These are phyloP conservation scores for sweet orange (Citrus sinensis) DNA, from an alignment of 345 rosid genomes.

Conservation along the genomic window DVS_A1.0 CM039163.1:891501-892000, in stretches of 20 bases:
- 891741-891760: not conserved
- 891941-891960: no score
- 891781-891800: not conserved
- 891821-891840: not conserved
- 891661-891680: not conserved
- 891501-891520: not conserved
- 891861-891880: not conserved
- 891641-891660: constrained; percentile 25
- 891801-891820: not conserved
- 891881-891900: no score
- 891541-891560: no score
- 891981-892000: no score
- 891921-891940: no score
- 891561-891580: not conserved
- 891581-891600: constrained; percentile 6
- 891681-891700: not conserved
- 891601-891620: constrained; percentile 10
- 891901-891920: no score
- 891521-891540: not conserved
- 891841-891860: not conserved
- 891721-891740: not conserved
- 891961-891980: no score
- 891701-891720: not conserved
- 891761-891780: not conserved
- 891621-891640: not conserved